A percentile compares a stretch with the other conserved stretches of the same genome.
phyloP scores from a whole-genome alignment of 2,329 filamentous ascomycete genomes.

The Sphaerulina musiva region DNA sequence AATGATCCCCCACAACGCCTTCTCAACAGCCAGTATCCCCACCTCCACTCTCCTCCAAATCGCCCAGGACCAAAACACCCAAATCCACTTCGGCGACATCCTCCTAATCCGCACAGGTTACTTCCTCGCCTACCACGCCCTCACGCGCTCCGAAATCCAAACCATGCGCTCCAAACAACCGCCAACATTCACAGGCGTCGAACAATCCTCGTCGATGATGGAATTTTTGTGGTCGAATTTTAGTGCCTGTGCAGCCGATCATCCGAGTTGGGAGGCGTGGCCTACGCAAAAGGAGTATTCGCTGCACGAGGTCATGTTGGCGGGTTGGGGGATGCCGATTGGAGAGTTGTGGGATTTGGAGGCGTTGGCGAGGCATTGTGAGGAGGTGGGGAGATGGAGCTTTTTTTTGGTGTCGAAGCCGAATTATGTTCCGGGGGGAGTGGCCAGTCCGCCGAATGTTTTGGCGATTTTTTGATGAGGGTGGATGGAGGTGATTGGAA shows the following conservation, averaged over 20 bases:
- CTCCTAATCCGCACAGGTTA: constrained; percentile 48
- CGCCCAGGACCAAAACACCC: constrained; percentile 43
- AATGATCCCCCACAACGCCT: constrained; percentile 30
- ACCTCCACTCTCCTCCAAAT: constrained; percentile 40
- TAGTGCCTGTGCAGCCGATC: constrained; percentile 35
- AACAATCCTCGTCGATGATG: constrained; percentile 43
- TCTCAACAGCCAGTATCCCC: constrained; percentile 33
- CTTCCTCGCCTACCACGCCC: constrained; percentile 37
- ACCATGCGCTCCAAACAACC: constrained; percentile 36
- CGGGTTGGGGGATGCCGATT: constrained; percentile 47
- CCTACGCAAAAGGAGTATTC: constrained; percentile 34
- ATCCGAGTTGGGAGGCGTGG: constrained; percentile 37
- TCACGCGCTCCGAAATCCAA: constrained; percentile 36
- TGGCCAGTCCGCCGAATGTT: constrained; percentile 37
- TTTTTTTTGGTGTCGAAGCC: constrained; percentile 47
- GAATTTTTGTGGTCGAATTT: constrained; percentile 38
- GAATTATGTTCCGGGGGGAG: constrained; percentile 39
- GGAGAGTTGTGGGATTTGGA: constrained; percentile 49
- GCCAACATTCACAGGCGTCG: constrained; percentile 45
- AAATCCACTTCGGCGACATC: constrained; percentile 52
- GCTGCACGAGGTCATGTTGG: constrained; percentile 45
- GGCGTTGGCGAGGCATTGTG: constrained; percentile 39
- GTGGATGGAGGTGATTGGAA: background rate
- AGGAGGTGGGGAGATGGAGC: constrained; percentile 35
- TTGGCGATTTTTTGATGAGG: constrained; percentile 34